These are phyloP conservation scores for Candida sp. DNA, from an alignment of 1,139 yeast species.

Conservation along the genomic window DNA sequence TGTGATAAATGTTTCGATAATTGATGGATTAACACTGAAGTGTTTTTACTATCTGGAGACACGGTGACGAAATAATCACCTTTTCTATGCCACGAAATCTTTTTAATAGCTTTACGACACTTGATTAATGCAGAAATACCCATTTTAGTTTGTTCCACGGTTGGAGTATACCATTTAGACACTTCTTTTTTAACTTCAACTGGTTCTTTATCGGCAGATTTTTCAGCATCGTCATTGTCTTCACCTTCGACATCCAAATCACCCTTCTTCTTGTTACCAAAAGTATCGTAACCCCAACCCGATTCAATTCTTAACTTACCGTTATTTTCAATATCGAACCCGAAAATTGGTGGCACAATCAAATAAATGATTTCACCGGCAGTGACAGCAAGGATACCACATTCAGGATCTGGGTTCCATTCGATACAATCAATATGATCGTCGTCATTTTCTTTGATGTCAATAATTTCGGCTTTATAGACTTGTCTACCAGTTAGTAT, in stretches of 20 bases:
- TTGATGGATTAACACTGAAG: slow-evolving; percentile 92
- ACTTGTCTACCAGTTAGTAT: slow-evolving; percentile 93
- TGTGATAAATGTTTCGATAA: slow-evolving; percentile 94
- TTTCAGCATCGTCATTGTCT: slow-evolving; percentile 29
- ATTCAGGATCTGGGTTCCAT: slow-evolving; percentile 82
- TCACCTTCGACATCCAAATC: slow-evolving; percentile 44
- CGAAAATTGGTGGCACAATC: slow-evolving; percentile 87
- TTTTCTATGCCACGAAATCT: slow-evolving; percentile 91
- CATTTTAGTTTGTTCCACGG: slow-evolving; percentile 52
- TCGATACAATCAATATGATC: slow-evolving; percentile 81
- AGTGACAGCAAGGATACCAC: slow-evolving; percentile 78
- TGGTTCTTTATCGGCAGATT: slow-evolving; percentile 21
- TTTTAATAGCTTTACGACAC: slow-evolving; percentile 71
- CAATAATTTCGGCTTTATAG: slow-evolving; percentile 56
- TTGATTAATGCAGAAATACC: slow-evolving; percentile 76
- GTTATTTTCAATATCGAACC: slow-evolving; percentile 79
- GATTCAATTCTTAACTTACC: slow-evolving; percentile 79
- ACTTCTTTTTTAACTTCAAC: slow-evolving; percentile 52
- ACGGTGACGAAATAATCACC: slow-evolving; percentile 97
- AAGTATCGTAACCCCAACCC: slow-evolving; percentile 90
- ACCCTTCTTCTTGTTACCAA: slow-evolving; percentile 52
- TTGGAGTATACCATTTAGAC: slow-evolving; percentile 86
- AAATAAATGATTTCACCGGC: slow-evolving; percentile 81
- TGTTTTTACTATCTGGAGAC: slow-evolving; percentile 84
- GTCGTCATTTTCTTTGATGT: slow-evolving; percentile 50